Percentiles rank a stretch among this genome's conserved stretches.
Evolutionary conservation across 2,329 filamentous ascomycete genomes (phyloP).

Genomic region (Alternaria gaisen): DNA sequence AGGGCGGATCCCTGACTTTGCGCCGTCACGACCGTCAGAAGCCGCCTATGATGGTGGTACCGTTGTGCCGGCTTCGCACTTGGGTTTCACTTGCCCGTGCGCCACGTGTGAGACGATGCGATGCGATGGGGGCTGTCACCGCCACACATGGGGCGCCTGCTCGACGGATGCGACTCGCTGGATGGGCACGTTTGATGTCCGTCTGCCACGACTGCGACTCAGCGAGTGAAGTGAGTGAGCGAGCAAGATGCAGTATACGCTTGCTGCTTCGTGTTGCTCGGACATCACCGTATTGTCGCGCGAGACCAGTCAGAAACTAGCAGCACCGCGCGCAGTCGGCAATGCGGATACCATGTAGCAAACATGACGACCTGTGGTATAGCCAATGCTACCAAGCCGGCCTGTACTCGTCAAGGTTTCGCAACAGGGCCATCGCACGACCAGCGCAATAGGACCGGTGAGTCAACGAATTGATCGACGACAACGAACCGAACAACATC

Average conservation of each 20-base stretch:
- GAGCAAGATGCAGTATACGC: conserved; percentile 11
- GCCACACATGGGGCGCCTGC: conserved; percentile 28
- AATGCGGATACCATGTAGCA: conserved; percentile 10
- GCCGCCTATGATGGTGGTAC: conserved; percentile 36
- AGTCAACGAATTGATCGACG: conserved; percentile 1
- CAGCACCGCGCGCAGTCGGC: conserved; percentile 7
- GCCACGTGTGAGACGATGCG: conserved; percentile 35
- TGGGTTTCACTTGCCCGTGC: conserved; percentile 39
- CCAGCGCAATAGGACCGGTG: conserved; percentile 16
- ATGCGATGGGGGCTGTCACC: conserved; percentile 7
- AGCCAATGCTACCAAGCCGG: conserved; percentile 14
- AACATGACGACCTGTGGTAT: conserved; percentile 6
- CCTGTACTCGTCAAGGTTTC: conserved; percentile 24
- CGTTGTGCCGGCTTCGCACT: conserved; percentile 36
- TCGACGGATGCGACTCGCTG: conserved; percentile 23
- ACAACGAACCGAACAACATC: conserved; percentile 11
- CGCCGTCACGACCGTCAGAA: conserved; percentile 33
- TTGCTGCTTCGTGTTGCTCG: conserved; percentile 13
- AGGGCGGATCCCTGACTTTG: conserved; percentile 26
- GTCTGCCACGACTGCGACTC: conserved; percentile 22
- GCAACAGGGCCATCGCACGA: conserved; percentile 23
- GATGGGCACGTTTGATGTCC: conserved; percentile 20
- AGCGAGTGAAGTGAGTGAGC: conserved; percentile 9
- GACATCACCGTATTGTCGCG: conserved; percentile 17
- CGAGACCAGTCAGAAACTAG: conserved; percentile 11